Conservation (phyloP, 495 filamentous ascomycete species). For the Thermochaetoides thermophila region DNA sequence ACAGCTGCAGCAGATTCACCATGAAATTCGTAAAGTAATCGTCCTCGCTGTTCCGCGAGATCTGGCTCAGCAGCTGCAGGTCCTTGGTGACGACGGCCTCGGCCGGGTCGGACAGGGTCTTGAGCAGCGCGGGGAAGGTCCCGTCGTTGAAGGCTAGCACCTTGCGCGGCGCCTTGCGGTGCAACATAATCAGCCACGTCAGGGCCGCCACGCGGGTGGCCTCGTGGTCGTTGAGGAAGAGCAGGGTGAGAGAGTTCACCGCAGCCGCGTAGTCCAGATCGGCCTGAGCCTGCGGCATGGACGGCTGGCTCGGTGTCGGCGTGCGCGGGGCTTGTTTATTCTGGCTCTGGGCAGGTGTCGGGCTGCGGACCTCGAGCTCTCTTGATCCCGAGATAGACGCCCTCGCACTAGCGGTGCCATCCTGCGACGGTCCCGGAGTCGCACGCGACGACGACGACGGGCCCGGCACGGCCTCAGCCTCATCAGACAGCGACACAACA, state of each 20-base stretch:
- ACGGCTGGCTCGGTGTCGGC: slow-evolving; percentile 30
- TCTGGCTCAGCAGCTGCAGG: slow-evolving; percentile 86
- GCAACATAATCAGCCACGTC: slow-evolving; percentile 94
- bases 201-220: slow-evolving; percentile 86
- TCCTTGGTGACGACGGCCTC: slow-evolving; percentile 95
- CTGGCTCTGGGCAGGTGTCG: slow-evolving; percentile 37
- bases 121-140: slow-evolving; percentile 89
- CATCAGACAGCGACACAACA: slow-evolving; percentile 79
- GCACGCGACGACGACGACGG: slow-evolving; percentile 29
- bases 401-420: slow-evolving; percentile 37
- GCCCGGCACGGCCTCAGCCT: slow-evolving; percentile 32
- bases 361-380: slow-evolving; percentile 39
- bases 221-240: slow-evolving; percentile 95
- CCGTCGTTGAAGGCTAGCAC: slow-evolving; percentile 93
- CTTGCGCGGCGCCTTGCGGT: slow-evolving; percentile 84
- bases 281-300: slow-evolving; percentile 32
- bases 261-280: slow-evolving; percentile 94
- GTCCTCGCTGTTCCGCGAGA: slow-evolving; percentile 90
- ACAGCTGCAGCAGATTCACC: slow-evolving; percentile 89
- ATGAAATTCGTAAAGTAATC: slow-evolving; percentile 96
- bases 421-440: slow-evolving; percentile 38
- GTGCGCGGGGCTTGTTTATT: slow-evolving; percentile 27
- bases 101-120: slow-evolving; percentile 89
- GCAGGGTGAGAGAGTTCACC: slow-evolving; percentile 84
- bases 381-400: slow-evolving; percentile 38